Base-by-base conservation (phyloP, 305 asterid species). In the Solanum hybrid region DNA sequence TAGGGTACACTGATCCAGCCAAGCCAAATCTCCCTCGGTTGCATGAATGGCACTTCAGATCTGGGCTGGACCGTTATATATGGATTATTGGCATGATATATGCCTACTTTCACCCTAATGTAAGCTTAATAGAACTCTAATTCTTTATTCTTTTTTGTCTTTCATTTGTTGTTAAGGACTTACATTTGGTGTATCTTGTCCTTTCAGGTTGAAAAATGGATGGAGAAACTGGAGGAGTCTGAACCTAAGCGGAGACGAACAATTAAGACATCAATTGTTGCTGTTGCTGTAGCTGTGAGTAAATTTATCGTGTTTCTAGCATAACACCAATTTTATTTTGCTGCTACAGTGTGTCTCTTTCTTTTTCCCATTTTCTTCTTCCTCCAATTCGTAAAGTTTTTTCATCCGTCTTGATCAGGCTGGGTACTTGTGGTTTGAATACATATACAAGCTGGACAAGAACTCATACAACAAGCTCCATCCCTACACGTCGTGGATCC, bases 41-140 rank as follows among this genome's bases (percentile, higher is more conserved):
- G 90, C 97, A 97, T 88, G 99, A 97, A 90, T 97, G 99, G 99
- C 98, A 95, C 91, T 97, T 97, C 94, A 93, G 99, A 92, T 97
- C 99, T 89, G 99, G 99, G 89, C 99, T 97, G 89, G 99, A 97
- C 93, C 98, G 99, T 76, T 97, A 97, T 89, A 95, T 97, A 93
- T 97, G 99, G 99, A 97, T 97, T 78, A 89, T 95, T 71, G 99
- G 99, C 88, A 97, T 97, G 99, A 94, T 97, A 92, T 97, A 97
- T 92, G 99, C 99, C 91, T 96, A 96, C 90, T 92, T 95, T 84
- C 97, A 95, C 90, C 99, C 98, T 34, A 94, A 89, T 93, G 98
- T 96, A 95, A 90, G 78, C 89, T 64, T 71, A 24, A 56, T 85
- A 13, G 22, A 22, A 86, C 69, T 32, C 75, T 35, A 14, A 34